phyloP scores from a whole-genome alignment of 768 basidiomycete species.

The Tylopilus balloui region DNA sequence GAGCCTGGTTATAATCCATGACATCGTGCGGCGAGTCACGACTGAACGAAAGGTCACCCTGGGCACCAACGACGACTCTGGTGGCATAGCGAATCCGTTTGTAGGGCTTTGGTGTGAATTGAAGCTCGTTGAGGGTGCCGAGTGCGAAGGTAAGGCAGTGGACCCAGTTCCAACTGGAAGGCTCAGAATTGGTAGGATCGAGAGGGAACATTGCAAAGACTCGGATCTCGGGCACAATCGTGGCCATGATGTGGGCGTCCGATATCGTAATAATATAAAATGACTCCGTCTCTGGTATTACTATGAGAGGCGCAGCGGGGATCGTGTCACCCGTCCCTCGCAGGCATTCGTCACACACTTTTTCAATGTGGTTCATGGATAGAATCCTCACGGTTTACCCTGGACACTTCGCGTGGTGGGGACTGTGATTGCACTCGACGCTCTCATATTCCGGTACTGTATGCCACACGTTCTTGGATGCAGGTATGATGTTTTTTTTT shows the following conservation, averaged over 20 bases:
- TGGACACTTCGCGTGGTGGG: slow-evolving; percentile 69
- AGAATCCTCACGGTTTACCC: slow-evolving; percentile 63
- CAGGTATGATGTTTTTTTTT: slow-evolving; percentile 48
- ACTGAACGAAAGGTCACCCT: no score
- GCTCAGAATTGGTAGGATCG: no score
- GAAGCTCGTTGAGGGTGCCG: not conserved
- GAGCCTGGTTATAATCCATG: no score
- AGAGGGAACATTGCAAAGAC: no score
- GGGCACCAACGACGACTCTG: no score
- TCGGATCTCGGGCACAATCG: no score
- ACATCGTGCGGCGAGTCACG: no score
- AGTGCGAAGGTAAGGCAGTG: not conserved
- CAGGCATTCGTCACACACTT: slow-evolving; percentile 55
- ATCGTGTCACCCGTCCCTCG: slow-evolving; percentile 67
- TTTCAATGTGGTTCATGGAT: slow-evolving; percentile 44
- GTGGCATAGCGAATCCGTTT: no score
- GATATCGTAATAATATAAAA: no score
- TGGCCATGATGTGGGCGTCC: no score
- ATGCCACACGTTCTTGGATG: slow-evolving; percentile 66
- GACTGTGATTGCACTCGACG: slow-evolving; percentile 66
- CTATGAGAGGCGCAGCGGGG: no score
- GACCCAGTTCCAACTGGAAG: not conserved
- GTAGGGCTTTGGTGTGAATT: not conserved
- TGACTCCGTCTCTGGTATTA: no score
- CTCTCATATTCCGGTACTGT: slow-evolving; percentile 64